Conservation (phyloP, 2,329 filamentous ascomycete species). For the Decorospora gaudefroyi region DNA sequence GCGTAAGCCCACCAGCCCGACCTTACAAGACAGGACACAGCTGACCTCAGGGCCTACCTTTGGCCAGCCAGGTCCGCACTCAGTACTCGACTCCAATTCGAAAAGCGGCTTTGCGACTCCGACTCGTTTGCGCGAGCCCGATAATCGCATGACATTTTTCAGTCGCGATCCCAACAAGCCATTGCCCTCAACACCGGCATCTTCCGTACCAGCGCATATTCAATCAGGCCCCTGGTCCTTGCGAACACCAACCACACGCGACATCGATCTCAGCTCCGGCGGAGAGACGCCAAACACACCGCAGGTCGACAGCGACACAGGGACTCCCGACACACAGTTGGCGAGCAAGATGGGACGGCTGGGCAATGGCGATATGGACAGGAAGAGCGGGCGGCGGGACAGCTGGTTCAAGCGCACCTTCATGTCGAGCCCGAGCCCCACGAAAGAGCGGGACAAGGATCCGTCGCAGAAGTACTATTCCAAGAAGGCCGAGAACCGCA, state of each 20-base stretch:
- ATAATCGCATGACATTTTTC: constrained; percentile 58
- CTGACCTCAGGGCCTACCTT: constrained; percentile 21
- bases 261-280: constrained; percentile 53
- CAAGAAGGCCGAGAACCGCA: constrained; percentile 48
- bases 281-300: constrained; percentile 57
- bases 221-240: constrained; percentile 41
- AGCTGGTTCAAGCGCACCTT: constrained; percentile 39
- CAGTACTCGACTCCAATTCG: constrained; percentile 52
- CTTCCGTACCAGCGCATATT: constrained; percentile 34
- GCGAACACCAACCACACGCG: constrained; percentile 44
- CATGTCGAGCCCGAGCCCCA: constrained; percentile 44
- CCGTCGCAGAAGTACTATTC: constrained; percentile 38
- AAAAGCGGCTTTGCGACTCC: constrained; percentile 51
- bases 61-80: constrained; percentile 38
- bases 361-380: constrained; percentile 36
- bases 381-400: constrained; percentile 39
- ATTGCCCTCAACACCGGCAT: constrained; percentile 36
- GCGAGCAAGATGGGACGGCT: constrained; percentile 36
- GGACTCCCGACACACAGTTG: constrained; percentile 49
- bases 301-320: constrained; percentile 50
- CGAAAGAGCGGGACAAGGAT: constrained; percentile 41
- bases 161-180: constrained; percentile 43
- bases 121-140: constrained; percentile 54
- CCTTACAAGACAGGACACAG: constrained; percentile 7
- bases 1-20: constrained; percentile 38